Conservation (phyloP, 2,329 filamentous ascomycete species). For the Conoideocrella luteorostrata region DNA sequence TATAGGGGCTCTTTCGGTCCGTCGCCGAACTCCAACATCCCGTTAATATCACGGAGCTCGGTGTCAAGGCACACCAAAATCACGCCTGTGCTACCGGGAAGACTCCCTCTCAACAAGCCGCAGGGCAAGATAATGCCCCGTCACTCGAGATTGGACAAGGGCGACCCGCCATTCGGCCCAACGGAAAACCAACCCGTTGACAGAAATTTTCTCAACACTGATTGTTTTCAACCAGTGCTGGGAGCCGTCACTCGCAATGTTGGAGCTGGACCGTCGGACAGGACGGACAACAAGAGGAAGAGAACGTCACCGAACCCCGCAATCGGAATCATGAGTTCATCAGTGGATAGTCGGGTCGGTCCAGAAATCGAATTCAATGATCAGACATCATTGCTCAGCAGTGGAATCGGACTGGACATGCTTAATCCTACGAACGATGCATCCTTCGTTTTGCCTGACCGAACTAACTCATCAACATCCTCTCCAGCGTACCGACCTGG, state of each 20-base stretch:
- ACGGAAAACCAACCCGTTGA: too few relatives aligned
- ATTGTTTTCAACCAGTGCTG: slow-evolving; percentile 27
- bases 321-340: too few relatives aligned
- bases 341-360: too few relatives aligned
- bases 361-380: too few relatives aligned
- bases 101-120: slow-evolving; percentile 30
- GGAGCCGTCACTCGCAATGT: slow-evolving; percentile 27
- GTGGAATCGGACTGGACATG: neutral
- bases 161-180: too few relatives aligned
- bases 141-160: slow-evolving; percentile 9
- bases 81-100: slow-evolving; percentile 37
- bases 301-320: slow-evolving; percentile 19
- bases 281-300: slow-evolving; percentile 24
- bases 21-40: slow-evolving; percentile 32
- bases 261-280: slow-evolving; percentile 10
- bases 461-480: slow-evolving; percentile 26
- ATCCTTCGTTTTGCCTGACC: slow-evolving; percentile 21
- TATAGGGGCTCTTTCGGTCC: slow-evolving; percentile 24
- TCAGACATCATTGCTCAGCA: neutral
- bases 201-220: slow-evolving; percentile 11
- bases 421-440: neutral
- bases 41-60: slow-evolving; percentile 40
- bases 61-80: slow-evolving; percentile 34
- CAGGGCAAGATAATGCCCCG: slow-evolving; percentile 10
- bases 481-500: slow-evolving; percentile 19